Evolutionary conservation across 257 asterid genomes (phyloP).

Genomic region (Ophiorrhiza pumila): DNA sequence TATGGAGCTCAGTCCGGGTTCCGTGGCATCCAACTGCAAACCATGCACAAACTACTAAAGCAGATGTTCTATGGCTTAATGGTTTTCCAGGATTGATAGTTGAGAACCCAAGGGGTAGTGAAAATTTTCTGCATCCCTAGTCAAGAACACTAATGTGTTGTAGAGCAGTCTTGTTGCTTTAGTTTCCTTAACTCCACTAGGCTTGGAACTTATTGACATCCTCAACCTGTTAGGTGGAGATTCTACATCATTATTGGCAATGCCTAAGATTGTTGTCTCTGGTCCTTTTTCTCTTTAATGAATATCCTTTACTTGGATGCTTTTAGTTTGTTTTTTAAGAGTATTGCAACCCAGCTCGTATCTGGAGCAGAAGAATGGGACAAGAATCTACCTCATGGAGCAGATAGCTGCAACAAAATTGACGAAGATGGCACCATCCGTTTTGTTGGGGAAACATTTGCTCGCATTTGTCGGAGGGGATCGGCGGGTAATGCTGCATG

Average conservation of each 20-base stretch:
- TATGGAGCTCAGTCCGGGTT: background rate
- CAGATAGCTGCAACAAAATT: slow-evolving; percentile 26
- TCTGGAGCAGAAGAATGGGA: slow-evolving; percentile 67
- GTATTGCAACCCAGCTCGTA: slow-evolving; percentile 65
- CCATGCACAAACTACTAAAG: background rate
- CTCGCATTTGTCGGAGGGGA: slow-evolving; percentile 91
- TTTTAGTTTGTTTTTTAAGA: slow-evolving; percentile 68
- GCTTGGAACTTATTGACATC: background rate
- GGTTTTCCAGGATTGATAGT: background rate
- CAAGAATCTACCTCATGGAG: slow-evolving; percentile 32
- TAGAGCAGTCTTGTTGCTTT: slow-evolving; percentile 11
- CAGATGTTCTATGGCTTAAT: background rate
- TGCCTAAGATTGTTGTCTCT: background rate
- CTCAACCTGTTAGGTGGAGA: background rate
- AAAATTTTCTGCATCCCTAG: background rate
- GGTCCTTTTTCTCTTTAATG: slow-evolving; percentile 17
- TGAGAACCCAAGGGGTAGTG: background rate
- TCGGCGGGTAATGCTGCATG: slow-evolving; percentile 57
- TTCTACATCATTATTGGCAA: slow-evolving; percentile 5
- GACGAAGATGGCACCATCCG: slow-evolving; percentile 36
- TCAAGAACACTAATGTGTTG: background rate
- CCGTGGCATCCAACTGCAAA: background rate
- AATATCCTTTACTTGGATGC: slow-evolving; percentile 37
- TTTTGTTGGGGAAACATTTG: slow-evolving; percentile 68
- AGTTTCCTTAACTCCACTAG: slow-evolving; percentile 6